These are phyloP conservation scores for Parafenestella ontariensis DNA, from an alignment of 2,329 filamentous ascomycete species.

Conservation along the genomic window DNA sequence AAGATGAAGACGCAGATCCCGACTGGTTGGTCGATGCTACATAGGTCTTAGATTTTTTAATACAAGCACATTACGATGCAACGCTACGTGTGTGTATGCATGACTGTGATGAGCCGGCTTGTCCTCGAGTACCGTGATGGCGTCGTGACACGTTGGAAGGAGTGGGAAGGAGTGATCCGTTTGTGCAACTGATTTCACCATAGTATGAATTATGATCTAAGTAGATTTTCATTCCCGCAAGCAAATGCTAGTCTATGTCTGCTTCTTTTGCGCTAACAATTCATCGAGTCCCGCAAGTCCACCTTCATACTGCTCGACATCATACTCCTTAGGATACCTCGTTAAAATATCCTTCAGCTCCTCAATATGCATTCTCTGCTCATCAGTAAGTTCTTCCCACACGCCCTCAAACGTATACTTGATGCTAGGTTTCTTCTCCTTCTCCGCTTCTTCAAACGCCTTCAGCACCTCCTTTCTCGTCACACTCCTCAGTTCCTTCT, in stretches of 20 bases:
- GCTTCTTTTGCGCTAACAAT: constrained; percentile 28
- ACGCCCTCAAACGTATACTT: constrained; percentile 82
- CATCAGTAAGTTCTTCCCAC: constrained; percentile 85
- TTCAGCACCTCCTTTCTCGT: constrained; percentile 78
- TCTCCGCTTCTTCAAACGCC: constrained; percentile 84
- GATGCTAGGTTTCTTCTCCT: constrained; percentile 78
- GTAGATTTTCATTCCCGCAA: not conserved
- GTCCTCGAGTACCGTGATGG: constrained; percentile 10
- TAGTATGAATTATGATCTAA: too few relatives aligned
- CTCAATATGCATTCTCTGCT: constrained; percentile 75
- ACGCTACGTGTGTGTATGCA: not conserved
- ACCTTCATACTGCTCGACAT: constrained; percentile 76
- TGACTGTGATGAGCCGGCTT: not conserved
- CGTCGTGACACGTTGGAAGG: not conserved
- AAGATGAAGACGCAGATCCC: constrained; percentile 70
- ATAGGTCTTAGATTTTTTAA: constrained; percentile 9
- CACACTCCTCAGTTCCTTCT: constrained; percentile 72
- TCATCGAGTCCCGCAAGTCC: constrained; percentile 69
- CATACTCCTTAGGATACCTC: constrained; percentile 91
- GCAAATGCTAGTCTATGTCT: not conserved
- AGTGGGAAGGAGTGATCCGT: not conserved
- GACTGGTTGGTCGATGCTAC: constrained; percentile 62
- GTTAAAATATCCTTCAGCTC: constrained; percentile 80
- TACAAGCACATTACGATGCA: not conserved
- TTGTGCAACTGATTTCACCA: not conserved